Percentiles rank a stretch among this genome's conserved stretches.
Evolutionary conservation across 2,329 filamentous ascomycete genomes (phyloP).

Genomic region (Ambrosiella cleistominuta): DNA sequence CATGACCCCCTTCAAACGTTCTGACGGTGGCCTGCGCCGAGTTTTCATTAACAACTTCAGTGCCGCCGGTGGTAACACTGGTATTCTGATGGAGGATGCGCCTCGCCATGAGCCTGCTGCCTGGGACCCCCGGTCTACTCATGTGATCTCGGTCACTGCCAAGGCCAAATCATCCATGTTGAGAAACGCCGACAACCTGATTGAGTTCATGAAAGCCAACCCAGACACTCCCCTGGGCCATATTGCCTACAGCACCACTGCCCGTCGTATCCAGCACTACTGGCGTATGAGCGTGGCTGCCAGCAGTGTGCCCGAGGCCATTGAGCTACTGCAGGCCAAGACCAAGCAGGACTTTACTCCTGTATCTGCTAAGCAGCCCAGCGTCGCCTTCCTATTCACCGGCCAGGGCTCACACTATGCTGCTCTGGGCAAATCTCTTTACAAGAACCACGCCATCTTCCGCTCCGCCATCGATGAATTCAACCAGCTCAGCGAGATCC

Average conservation of each 20-base stretch:
- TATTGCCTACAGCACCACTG: conserved; percentile 51
- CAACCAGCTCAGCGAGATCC: conserved; percentile 30
- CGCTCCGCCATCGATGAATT: conserved; percentile 39
- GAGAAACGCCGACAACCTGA: conserved; percentile 37
- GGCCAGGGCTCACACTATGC: conserved; percentile 38
- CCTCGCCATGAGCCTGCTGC: conserved; percentile 30
- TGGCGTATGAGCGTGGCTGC: conserved; percentile 35
- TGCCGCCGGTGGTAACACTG: conserved; percentile 55
- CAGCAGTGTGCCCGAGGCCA: conserved; percentile 25
- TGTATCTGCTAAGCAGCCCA: conserved; percentile 25
- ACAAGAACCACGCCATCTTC: conserved; percentile 29
- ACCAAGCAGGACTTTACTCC: conserved; percentile 38
- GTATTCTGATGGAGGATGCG: conserved; percentile 45
- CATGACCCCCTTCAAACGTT: conserved; percentile 31
- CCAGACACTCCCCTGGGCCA: conserved; percentile 37
- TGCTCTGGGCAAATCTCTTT: conserved; percentile 34
- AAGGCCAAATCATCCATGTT: conserved; percentile 38
- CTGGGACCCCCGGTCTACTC: conserved; percentile 34
- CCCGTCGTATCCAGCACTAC: conserved; percentile 43
- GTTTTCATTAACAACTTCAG: conserved; percentile 52
- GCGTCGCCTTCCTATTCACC: conserved; percentile 35
- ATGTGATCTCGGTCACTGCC: conserved; percentile 41
- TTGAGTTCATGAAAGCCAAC: conserved; percentile 34
- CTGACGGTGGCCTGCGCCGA: conserved; percentile 28
- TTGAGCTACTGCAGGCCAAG: conserved; percentile 29